Percentiles rank a stretch among this genome's conserved stretches.
Evolutionary conservation across 2,329 filamentous ascomycete species (phyloP).

Genomic region (Aureobasidium lini): DNA sequence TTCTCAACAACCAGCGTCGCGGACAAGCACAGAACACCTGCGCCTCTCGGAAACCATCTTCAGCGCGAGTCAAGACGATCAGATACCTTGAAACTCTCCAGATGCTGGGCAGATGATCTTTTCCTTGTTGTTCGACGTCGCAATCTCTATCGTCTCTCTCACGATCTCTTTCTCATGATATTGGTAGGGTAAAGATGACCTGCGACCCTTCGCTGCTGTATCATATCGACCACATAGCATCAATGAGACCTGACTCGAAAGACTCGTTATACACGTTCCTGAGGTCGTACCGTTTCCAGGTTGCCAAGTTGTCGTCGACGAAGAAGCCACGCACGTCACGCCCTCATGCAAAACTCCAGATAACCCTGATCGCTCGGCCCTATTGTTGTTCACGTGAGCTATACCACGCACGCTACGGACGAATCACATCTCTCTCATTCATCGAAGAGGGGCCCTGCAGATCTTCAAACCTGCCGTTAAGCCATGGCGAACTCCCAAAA

Average conservation of each 20-base stretch:
- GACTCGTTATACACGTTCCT: background rate
- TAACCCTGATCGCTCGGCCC: background rate
- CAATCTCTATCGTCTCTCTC: too few relatives aligned
- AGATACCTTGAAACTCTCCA: background rate
- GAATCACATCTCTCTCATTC: background rate
- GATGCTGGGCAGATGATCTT: background rate
- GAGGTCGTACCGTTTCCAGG: background rate
- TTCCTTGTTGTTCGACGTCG: background rate
- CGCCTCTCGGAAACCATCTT: background rate
- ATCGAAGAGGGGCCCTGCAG: background rate
- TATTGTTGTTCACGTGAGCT: background rate
- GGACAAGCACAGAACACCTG: background rate
- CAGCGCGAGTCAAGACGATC: background rate
- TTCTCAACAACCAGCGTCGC: background rate
- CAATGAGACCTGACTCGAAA: background rate
- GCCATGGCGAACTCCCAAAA: background rate
- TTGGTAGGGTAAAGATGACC: too few relatives aligned
- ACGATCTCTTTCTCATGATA: too few relatives aligned
- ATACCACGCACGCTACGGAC: background rate
- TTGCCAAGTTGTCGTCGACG: background rate
- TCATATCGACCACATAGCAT: too few relatives aligned
- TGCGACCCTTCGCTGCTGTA: too few relatives aligned
- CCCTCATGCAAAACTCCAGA: background rate
- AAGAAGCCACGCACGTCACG: background rate
- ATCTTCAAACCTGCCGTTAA: too few relatives aligned